Base-by-base conservation (phyloP, 1,284 basidiomycete genomes). In the Sutorius eximius region DNA sequence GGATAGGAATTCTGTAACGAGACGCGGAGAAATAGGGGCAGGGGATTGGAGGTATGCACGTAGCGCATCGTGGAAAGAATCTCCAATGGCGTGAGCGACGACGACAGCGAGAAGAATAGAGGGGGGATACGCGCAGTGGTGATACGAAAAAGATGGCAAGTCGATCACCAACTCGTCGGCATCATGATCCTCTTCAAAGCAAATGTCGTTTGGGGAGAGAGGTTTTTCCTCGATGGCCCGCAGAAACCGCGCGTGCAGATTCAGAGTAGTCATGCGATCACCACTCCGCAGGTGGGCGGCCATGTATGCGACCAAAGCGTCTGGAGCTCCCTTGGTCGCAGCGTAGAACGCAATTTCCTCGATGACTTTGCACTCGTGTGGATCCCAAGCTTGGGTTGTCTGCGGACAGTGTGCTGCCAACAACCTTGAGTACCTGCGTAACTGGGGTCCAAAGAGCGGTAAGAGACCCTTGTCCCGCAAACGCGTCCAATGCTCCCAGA, bases 31-130 rank as follows among this genome's bases (percentile, higher is more conserved):
- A 40, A 82, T 63, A 1, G 73, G 75, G 37, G 72, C 64, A n/a
- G 65, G 66, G 2, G 73, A 75, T 22, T 71, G 59, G 9, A 81
- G 58, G 53, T 71, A 81, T 6, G 68, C 65, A 41, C 71, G 67
- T 49, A 88, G 61, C 5, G 87, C 85, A 37, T 68, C 75, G 11
- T 69, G 61, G 59, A 89, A 87, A 27, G 77, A 74, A 62, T 81
- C 71, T 34, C 72, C 70, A 65, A 82, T 77, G 5, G 83, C 82
- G 67, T 83, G 73, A 12, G 89, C 88, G n/a, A 81, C 73, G 16
- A 82, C 70, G 2, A 75, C 80, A 8, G 76, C 74, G 33, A 86
- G 72, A 34, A 87, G 70, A 37, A 85, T 62, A 24, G 69, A 73
- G 27, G 73, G 73, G 5, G 70, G 72, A 47, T 59, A 52, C 29